Evolutionary conservation across 148 eudicot species (phyloP), one percentile per base, ranked within the genome.

Genomic region (Polygonum aviculare): DNA sequence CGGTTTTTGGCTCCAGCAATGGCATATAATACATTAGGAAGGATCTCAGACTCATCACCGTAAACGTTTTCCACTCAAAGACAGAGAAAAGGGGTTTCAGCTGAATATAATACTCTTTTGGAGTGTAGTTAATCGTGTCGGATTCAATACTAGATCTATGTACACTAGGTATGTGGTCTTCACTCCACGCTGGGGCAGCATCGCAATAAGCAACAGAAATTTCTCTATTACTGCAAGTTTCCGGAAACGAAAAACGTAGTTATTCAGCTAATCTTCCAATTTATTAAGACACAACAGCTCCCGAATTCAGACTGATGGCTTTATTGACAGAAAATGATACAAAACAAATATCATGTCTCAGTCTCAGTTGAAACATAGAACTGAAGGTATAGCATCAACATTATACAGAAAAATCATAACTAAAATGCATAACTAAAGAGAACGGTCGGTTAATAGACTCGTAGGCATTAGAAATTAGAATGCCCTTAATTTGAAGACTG

Each of bases 11-110:
- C 85, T 87, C 96, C 87, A 92, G 31, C 80, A 94, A 93, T 71
- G 98, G 97, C 77, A 92, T 78, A 85, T 89, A 94, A 79, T 76
- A 89, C 80, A 90, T 70, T 69, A 90, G 80, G 78, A 94, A 92
- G 9, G 98, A 86, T 84, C 98, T 89, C 89, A 94, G 82, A 41
- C 92, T 82, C 12, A 89, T 88, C 77, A 89, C 31, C 45, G 86
- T 83, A 55, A 94, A 78, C 54, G 85, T 74, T 78, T 77, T 90
- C 87, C 83, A 84, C 12, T 87, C 88, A 74, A 92, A 94, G 47
- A 96, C 98, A 19, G 97, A 94, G 60, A 90, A 87, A 51, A 92
- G 77, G 67, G 97, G 90, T 76, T 86, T 94, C 57, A 84, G 76
- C 84, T 92, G 88, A 54, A 90, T 75, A 4, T 79, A 18, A 78